A percentile compares a stretch with the other conserved stretches of the same genome.
Evolutionary conservation across 2,329 filamentous ascomycete species (phyloP).

Genomic region (Colletotrichum simmondsii): DNA sequence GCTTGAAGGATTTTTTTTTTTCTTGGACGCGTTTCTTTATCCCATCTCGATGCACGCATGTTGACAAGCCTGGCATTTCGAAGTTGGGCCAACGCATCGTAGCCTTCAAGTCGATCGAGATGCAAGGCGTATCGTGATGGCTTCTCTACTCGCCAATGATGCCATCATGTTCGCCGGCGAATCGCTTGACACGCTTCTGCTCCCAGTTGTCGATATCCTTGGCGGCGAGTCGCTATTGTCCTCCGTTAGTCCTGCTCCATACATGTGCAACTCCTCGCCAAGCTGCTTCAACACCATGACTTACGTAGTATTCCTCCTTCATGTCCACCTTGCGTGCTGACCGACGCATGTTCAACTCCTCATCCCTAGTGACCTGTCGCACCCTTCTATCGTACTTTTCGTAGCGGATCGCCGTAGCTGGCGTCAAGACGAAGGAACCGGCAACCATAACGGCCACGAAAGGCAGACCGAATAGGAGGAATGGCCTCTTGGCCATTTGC

Average conservation of each 20-base stretch:
- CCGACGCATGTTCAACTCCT: conserved; percentile 85
- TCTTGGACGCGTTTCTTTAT: neutral
- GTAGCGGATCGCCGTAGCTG: conserved; percentile 92
- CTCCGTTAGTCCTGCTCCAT: conserved; percentile 62
- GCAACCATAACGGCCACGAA: conserved; percentile 92
- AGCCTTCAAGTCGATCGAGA: conserved; percentile 15
- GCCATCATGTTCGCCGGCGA: conserved; percentile 91
- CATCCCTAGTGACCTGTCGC: conserved; percentile 83
- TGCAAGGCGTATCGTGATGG: neutral
- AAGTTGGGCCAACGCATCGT: neutral
- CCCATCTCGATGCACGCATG: conserved; percentile 18
- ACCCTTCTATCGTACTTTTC: conserved; percentile 93
- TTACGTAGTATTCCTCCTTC: conserved; percentile 87
- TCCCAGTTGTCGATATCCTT: conserved; percentile 98
- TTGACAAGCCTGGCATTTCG: neutral
- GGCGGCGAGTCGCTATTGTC: conserved; percentile 79
- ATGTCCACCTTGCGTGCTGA: conserved; percentile 78
- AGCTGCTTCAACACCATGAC: conserved; percentile 46
- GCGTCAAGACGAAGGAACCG: conserved; percentile 93
- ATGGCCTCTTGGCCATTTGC: conserved; percentile 81
- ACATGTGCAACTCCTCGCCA: neutral
- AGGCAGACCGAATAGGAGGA: conserved; percentile 91
- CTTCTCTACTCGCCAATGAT: conserved; percentile 61
- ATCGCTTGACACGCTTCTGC: conserved; percentile 90
- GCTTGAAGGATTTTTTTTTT: neutral